Evolutionary conservation across 139 green algal species (phyloP), one percentile per base, ranked within the genome.

Genomic region (Zygnema cylindricum): DNA sequence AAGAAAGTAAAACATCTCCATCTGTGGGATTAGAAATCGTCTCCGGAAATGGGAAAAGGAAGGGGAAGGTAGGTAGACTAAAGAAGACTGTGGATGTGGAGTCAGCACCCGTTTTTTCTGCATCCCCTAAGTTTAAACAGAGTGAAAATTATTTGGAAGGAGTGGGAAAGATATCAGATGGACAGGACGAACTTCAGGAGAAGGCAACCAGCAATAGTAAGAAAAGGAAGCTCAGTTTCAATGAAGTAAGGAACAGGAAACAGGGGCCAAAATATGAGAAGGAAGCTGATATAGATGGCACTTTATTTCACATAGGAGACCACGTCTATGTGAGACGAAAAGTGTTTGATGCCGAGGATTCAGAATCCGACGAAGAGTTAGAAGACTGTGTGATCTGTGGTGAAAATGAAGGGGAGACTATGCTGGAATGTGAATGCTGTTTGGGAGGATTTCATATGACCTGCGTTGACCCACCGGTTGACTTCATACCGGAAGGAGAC

Each of bases 391-490:
- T 43, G 73, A 7, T 82, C 25, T 89, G 79, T n/a, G 86, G n/a
- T 25, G 77, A 36, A 42, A 1, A 25, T 11, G 79, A 63, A 39
- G 41, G 23, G 30, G 69, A 36, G 1, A 36, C 82, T 43, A 95
- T 98, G 92, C 84, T 99, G 32, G 96, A 99, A 91, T 99, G 96
- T 88, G 93, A 95, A 88, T 84, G 86, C 39, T 99, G 96, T 93
- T 92, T 98, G 54, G 54, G 93, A 11, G 95, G 95, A 43, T 99
- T 95, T 91, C 96, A 99, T 90, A 81, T 97, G 78, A 83, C 73
- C 49, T 99, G 96, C 92, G 86, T 98, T 1, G 75, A 92, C 42
- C 96, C 96, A 42, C 87, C 92, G 0, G 93, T 98, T 35, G 88
- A 87, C 38, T 84, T 89, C 0, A 90, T 98, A 0, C 96, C 96